Evolutionary conservation across 2,329 filamentous ascomycete species (phyloP), one percentile per base, ranked within the genome.

Genomic region (Lachnellula hyalina): DNA sequence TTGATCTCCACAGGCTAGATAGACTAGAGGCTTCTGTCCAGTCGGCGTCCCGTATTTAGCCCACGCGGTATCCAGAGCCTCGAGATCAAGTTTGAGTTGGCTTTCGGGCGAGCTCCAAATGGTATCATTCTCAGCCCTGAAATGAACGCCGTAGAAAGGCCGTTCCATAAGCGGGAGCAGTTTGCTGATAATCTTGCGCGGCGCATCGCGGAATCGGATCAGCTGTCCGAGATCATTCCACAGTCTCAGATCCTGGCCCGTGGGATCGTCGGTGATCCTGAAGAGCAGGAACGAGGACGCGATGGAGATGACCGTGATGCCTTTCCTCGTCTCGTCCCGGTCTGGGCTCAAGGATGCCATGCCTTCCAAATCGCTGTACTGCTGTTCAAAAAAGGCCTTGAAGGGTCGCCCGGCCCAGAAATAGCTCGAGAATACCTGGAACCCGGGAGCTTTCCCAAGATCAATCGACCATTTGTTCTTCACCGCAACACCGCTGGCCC

Each of bases 231-330:
- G 57, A 49, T 72, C 70, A 46, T 69, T 71, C 70, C 70, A 72
- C 12, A 71, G 54, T 3, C 57, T 62, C 7, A 72, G 53, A 35
- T 72, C 70, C 21, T 61, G 56, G 2, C 65, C 61, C 1, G 69
- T 72, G 1, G 70, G 65, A 58, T 72, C 70, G 57, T 72, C 70
- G n/a, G 66, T 71, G 46, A 72, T 57, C 48, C 68, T 63, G 57
- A 66, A 72, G n/a, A 71, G 42, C 17, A 72, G 55, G 53, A 72
- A 72, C 47, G 67, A 58, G 1, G 65, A 62, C 46, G 62, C 60
- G 32, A 71, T 66, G 14, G 57, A 53, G n/a, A 72, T 57, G 1
- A 70, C 51, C 0, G 65, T 71, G 34, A 70, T 68, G 40, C 68
- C 67, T 19, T 60, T 59, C 49, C 60, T 59, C 19, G 40, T 48